Evolutionary conservation across 2,329 filamentous ascomycete genomes (phyloP).

Genomic region (Iodosphaeria phyllophila): DNA sequence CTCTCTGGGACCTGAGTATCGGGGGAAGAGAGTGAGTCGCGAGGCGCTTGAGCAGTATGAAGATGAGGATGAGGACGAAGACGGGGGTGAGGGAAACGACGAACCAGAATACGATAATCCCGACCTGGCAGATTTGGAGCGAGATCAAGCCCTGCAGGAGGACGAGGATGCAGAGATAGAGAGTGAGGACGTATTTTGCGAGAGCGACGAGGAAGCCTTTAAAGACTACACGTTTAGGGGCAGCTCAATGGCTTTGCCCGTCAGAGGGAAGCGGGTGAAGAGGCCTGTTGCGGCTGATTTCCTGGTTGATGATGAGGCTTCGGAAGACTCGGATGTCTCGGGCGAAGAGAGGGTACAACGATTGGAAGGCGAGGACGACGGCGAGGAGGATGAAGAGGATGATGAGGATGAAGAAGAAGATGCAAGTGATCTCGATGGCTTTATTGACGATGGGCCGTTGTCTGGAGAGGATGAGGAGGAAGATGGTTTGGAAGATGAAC

Average conservation of each 20-base stretch:
- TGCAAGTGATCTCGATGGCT: constrained; percentile 9
- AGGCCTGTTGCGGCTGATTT: constrained; percentile 37
- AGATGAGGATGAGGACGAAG: constrained; percentile 15
- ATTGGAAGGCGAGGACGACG: constrained; percentile 21
- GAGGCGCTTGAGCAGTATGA: constrained; percentile 29
- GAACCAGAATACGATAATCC: constrained; percentile 35
- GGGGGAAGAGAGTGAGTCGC: constrained; percentile 57
- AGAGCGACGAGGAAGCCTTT: constrained; percentile 71
- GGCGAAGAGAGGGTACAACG: too few relatives aligned
- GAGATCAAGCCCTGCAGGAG: constrained; percentile 22
- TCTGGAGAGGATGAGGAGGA: constrained; percentile 7
- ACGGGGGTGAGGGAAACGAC: constrained; percentile 23
- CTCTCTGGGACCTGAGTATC: constrained; percentile 61
- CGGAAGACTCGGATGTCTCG: constrained; percentile 14
- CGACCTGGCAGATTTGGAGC: constrained; percentile 32
- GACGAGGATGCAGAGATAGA: constrained; percentile 40
- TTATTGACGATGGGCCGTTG: constrained; percentile 16
- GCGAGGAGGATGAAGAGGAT: constrained; percentile 15
- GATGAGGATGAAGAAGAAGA: constrained; percentile 17
- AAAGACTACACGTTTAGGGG: constrained; percentile 50
- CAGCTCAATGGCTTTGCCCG: constrained; percentile 29
- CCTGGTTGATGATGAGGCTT: constrained; percentile 18
- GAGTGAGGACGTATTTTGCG: constrained; percentile 54
- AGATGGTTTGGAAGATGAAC: constrained; percentile 18
- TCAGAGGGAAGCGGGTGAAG: constrained; percentile 14